Conservation (phyloP, 805 yeast species). For the Wickerhamiella azymoides region DNA sequence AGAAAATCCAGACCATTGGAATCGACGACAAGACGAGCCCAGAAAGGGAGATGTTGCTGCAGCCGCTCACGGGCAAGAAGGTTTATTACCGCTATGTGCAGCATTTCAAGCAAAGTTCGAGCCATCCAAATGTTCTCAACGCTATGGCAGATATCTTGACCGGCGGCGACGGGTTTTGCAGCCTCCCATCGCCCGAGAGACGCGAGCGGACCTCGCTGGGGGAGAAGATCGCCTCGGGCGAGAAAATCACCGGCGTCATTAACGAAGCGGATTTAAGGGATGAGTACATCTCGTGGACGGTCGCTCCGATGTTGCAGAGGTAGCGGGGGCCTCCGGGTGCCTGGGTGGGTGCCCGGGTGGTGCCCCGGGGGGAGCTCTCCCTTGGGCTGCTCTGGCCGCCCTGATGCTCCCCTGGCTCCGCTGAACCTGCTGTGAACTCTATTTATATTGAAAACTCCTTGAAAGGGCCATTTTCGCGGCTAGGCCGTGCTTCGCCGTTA, state of each 20-base stretch:
- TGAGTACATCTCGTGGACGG: slow-evolving; percentile 6
- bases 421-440: too few species aligned
- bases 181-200: background rate
- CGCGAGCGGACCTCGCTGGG: slow-evolving; percentile 5
- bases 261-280: slow-evolving; percentile 7
- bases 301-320: background rate
- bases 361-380: too few species aligned
- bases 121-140: slow-evolving; percentile 47
- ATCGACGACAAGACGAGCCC: slow-evolving; percentile 17
- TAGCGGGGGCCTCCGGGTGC: too few species aligned
- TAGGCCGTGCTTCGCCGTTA: too few species aligned
- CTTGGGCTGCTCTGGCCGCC: too few species aligned
- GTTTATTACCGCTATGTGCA: slow-evolving; percentile 18
- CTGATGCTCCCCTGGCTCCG: too few species aligned
- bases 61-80: slow-evolving; percentile 43
- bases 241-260: background rate
- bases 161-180: slow-evolving; percentile 47
- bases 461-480: too few species aligned
- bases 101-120: slow-evolving; percentile 22
- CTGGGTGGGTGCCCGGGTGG: too few species aligned
- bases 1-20: slow-evolving; percentile 1
- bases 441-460: too few species aligned
- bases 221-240: slow-evolving; percentile 10
- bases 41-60: slow-evolving; percentile 36
- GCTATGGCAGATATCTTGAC: slow-evolving; percentile 62